Percentiles rank a stretch among this genome's conserved stretches.
Evolutionary conservation across 2,329 filamentous ascomycete species (phyloP).

Genomic region (Fusarium sp.): DNA sequence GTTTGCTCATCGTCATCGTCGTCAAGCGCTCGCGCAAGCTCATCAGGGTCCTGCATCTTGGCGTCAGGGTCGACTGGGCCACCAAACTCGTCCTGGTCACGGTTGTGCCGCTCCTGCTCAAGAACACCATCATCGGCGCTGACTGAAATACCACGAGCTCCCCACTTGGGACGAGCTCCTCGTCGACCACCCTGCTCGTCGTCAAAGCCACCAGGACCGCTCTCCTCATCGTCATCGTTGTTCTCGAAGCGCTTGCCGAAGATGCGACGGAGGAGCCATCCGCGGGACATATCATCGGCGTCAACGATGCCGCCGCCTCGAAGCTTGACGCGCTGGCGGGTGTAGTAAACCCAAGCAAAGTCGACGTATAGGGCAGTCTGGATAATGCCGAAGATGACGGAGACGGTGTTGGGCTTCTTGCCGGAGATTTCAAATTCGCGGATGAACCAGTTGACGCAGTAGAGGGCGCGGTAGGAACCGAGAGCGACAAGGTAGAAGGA

Average conservation of each 20-base stretch:
- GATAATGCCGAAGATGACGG: conserved; percentile 86
- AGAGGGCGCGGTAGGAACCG: conserved; percentile 88
- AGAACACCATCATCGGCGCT: conserved; percentile 73
- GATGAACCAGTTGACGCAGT: conserved; percentile 91
- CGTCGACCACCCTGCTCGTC: conserved; percentile 48
- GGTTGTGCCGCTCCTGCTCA: conserved; percentile 61
- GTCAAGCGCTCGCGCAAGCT: conserved; percentile 70
- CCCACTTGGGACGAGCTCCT: conserved; percentile 67
- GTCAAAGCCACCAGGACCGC: conserved; percentile 62
- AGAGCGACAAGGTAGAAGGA: conserved; percentile 94
- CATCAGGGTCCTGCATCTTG: conserved; percentile 75
- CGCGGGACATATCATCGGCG: conserved; percentile 85
- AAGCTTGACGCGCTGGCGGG: conserved; percentile 92
- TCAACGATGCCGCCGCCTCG: conserved; percentile 88
- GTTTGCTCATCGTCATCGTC: conserved; percentile 63
- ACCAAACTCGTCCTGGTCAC: conserved; percentile 60
- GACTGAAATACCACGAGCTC: conserved; percentile 73
- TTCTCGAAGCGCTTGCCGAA: conserved; percentile 71
- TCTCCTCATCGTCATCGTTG: conserved; percentile 71
- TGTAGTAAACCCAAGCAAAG: conserved; percentile 98
- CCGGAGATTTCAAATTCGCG: conserved; percentile 72
- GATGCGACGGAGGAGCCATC: conserved; percentile 85
- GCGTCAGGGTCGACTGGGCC: conserved; percentile 69
- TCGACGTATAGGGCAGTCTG: conserved; percentile 93
- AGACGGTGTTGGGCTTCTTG: conserved; percentile 74